Base-by-base conservation (phyloP, 345 rosid genomes). In the Arabis alpina region DNA sequence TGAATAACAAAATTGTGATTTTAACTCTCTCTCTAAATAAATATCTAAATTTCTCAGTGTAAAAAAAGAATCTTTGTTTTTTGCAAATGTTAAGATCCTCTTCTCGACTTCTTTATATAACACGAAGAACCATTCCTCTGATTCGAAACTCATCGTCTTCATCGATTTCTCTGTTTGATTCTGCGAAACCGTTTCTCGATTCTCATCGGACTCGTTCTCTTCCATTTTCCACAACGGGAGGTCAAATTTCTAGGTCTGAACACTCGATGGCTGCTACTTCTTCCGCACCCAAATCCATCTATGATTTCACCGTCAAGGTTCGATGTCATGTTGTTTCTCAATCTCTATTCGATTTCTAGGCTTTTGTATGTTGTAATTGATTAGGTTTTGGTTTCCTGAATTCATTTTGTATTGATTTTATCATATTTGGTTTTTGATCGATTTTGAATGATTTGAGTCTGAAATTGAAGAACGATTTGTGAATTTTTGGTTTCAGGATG, bases 281-380 rank as follows among this genome's bases (percentile, higher is more conserved):
- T 37, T 60, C n/a, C n/a, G n/a, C 74, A 30, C 39, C 79, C n/a
- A 74, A 77, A 42, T 87, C 94, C 40, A 51, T 88, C 15, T 77
- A 93, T 44, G 93, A 88, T 61, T 90, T 93, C 88, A 88, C 90
- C 45, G 97, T 90, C 49, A 93, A 92, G 91, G 96, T 92, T 64
- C 4, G 78, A 34, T 27, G 14, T 7, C 53, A 10, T 63, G 34
- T 32, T 63, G 27, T 32, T 0, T 15, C 45, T 54, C 23, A 49
- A 3, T 49, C 28, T 23, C 11, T 4, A 13, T 10, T 19, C 11
- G 6, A 53, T 39, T 36, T 36, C 39, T 36, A 10, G 40, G 37
- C 9, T 34, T 34, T 34, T 5, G 36, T 32, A 2, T 28, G 5
- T 15, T 61, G 23, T 27, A 11, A 28, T 43, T 8, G 66, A 25